Evolutionary conservation across 805 yeast species (phyloP).

Genomic region (Pachysolen tannophilus): DNA sequence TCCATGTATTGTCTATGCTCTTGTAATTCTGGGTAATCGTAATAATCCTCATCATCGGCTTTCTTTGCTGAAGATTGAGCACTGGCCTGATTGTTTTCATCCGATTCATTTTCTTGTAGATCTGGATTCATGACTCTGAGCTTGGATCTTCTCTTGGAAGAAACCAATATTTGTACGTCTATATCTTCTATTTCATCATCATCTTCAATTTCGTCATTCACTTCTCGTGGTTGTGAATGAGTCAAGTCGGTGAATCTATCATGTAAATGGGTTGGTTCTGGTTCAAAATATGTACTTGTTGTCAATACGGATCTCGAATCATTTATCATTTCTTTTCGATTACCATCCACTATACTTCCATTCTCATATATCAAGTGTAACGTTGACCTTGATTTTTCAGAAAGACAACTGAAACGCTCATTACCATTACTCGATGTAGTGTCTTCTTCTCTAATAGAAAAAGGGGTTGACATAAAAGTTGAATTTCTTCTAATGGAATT

Average conservation of each 20-base stretch:
- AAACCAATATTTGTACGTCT: conserved; percentile 68
- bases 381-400: conserved; percentile 7
- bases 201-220: conserved; percentile 15
- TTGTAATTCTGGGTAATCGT: not conserved
- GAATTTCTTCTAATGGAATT: no score
- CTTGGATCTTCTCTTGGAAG: conserved; percentile 53
- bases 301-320: conserved; percentile 7
- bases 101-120: conserved; percentile 10
- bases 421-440: no score
- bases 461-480: no score
- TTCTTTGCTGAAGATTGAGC: no score
- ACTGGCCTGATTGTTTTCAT: no score
- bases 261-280: not conserved
- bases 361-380: conserved; percentile 6
- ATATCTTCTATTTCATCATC: conserved; percentile 37
- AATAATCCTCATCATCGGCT: no score
- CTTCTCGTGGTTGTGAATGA: no score
- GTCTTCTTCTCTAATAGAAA: no score
- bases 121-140: conserved; percentile 61
- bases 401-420: no score
- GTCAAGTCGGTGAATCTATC: conserved; percentile 13
- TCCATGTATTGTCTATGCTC: conserved; percentile 5
- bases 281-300: conserved; percentile 6
- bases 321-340: not conserved
- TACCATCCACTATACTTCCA: not conserved